These are phyloP conservation scores for Phlebiopsis gigantea DNA, from an alignment of 768 basidiomycete species.

Conservation along the genomic window DNA sequence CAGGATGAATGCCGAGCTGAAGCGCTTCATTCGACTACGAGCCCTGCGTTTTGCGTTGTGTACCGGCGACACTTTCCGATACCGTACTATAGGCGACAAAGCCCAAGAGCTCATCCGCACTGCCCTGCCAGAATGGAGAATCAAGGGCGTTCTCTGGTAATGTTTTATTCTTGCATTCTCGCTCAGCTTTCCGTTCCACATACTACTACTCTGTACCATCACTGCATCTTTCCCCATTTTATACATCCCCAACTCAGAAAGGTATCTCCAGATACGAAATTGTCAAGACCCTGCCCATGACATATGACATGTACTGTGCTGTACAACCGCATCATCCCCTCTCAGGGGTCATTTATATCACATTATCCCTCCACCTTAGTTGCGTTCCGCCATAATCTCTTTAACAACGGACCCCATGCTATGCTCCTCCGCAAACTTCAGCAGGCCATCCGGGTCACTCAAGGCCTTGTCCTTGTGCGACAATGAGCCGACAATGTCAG, in stretches of 20 bases:
- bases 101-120: background rate
- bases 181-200: background rate
- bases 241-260: background rate
- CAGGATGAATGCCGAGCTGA: background rate
- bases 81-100: background rate
- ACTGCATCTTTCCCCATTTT: background rate
- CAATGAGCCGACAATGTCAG: conserved; percentile 1
- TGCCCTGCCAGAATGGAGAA: background rate
- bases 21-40: background rate
- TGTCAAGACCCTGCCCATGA: too few species aligned
- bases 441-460: background rate
- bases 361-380: too few species aligned
- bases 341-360: too few species aligned
- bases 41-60: conserved; percentile 3
- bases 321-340: background rate
- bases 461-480: conserved; percentile 7
- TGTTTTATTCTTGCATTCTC: background rate
- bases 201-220: background rate
- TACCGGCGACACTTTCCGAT: conserved; percentile 10
- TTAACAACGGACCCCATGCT: conserved; percentile 16
- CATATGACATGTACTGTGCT: too few species aligned
- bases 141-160: background rate
- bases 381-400: conserved; percentile 9
- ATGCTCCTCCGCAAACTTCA: conserved; percentile 10
- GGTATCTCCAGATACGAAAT: too few species aligned